Conservation (phyloP, 495 filamentous ascomycete species). For the Platismatia glauca region DNA sequence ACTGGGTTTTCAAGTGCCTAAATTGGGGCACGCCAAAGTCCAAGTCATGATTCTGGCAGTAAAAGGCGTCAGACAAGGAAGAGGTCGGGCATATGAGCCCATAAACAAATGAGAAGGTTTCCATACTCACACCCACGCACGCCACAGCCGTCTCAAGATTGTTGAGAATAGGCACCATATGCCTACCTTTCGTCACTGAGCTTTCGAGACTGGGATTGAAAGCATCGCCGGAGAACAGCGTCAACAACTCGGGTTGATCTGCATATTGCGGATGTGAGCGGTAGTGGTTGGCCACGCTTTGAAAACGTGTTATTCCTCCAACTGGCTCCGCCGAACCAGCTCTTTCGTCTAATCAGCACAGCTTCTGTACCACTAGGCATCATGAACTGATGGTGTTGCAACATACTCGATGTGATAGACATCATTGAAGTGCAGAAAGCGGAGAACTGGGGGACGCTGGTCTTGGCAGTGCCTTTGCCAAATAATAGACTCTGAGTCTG, state of each 20-base stretch:
- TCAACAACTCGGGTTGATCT: conserved; percentile 56
- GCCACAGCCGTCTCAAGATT: conserved; percentile 64
- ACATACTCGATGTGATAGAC: conserved; percentile 76
- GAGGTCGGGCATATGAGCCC: neutral
- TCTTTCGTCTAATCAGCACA: conserved; percentile 24
- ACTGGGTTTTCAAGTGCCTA: conserved; percentile 59
- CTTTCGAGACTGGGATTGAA: conserved; percentile 87
- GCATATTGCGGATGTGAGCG: conserved; percentile 47
- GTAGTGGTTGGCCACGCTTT: conserved; percentile 68
- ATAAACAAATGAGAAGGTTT: neutral
- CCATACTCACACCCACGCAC: conserved; percentile 60
- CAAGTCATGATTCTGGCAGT: conserved; percentile 70
- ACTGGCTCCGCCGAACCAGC: conserved; percentile 66
- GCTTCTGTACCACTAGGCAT: neutral
- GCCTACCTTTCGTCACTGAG: conserved; percentile 74
- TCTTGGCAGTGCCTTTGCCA: conserved; percentile 4
- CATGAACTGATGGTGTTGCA: neutral
- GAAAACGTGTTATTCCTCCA: conserved; percentile 71
- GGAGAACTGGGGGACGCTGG: conserved; percentile 51
- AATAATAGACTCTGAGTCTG: conserved; percentile 4
- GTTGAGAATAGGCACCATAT: conserved; percentile 88
- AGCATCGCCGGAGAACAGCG: conserved; percentile 84
- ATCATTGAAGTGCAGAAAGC: conserved; percentile 86
- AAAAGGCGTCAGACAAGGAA: conserved; percentile 9
- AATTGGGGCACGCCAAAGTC: conserved; percentile 86